phyloP scores from a whole-genome alignment of 148 eudicot genomes.

The Arbutus unedo region DNA sequence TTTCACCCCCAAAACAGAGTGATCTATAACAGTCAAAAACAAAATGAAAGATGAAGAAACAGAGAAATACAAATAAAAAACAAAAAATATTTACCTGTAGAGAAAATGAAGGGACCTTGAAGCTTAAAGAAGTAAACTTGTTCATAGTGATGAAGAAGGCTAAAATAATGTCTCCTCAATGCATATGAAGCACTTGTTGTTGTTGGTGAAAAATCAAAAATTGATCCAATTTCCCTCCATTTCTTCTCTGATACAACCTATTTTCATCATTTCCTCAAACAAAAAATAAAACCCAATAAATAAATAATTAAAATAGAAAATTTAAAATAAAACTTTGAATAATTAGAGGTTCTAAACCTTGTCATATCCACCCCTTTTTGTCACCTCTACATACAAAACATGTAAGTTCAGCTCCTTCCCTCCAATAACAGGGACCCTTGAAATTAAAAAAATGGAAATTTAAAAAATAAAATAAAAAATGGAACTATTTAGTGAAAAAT shows the following conservation, averaged over 20 bases:
- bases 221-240: slow-evolving; percentile 63
- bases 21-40: too few species aligned
- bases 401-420: slow-evolving; percentile 60
- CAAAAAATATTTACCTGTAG: neutral
- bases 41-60: neutral
- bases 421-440: slow-evolving; percentile 68
- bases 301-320: neutral
- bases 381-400: slow-evolving; percentile 54
- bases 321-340: neutral
- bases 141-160: slow-evolving; percentile 57
- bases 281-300: neutral
- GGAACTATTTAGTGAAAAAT: neutral
- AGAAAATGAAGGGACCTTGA: slow-evolving; percentile 29
- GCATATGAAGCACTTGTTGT: slow-evolving; percentile 76
- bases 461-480: neutral
- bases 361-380: slow-evolving; percentile 60
- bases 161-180: slow-evolving; percentile 53
- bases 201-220: slow-evolving; percentile 51
- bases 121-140: slow-evolving; percentile 59
- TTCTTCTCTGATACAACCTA: slow-evolving; percentile 66
- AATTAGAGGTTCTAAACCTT: slow-evolving; percentile 33
- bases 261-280: neutral
- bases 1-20: too few species aligned
- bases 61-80: neutral
- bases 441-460: neutral